A percentile compares a stretch with the other conserved stretches of the same genome.
These are phyloP conservation scores for Mycena polygramma DNA, from an alignment of 768 basidiomycete species.

Conservation along the genomic window DNA sequence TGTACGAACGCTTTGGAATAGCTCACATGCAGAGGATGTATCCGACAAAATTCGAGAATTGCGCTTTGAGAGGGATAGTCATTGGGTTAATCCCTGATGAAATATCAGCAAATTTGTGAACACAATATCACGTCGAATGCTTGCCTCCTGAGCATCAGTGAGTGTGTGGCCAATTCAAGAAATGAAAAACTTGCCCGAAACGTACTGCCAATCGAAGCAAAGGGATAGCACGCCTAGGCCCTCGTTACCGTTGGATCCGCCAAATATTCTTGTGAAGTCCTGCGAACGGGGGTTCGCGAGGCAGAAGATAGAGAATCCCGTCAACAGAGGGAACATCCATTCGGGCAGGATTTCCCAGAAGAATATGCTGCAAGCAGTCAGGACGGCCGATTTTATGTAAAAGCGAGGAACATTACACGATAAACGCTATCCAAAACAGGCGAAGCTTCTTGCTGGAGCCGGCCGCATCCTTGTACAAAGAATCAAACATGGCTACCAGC, in stretches of 20 bases:
- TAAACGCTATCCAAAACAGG: constrained; percentile 63
- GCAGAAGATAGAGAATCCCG: constrained; percentile 69
- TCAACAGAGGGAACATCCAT: constrained; percentile 73
- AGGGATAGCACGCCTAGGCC: constrained; percentile 69
- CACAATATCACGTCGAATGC: background rate
- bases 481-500: constrained; percentile 62
- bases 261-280: constrained; percentile 70
- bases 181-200: constrained; percentile 50
- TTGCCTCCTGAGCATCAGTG: constrained; percentile 19
- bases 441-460: constrained; percentile 57
- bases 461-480: constrained; percentile 57
- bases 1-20: constrained; percentile 23
- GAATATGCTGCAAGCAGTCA: constrained; percentile 51
- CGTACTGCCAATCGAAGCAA: constrained; percentile 75
- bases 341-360: constrained; percentile 65
- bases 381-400: background rate
- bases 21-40: constrained; percentile 63
- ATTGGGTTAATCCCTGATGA: constrained; percentile 57
- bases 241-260: constrained; percentile 75
- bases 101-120: constrained; percentile 7
- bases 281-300: constrained; percentile 61
- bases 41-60: constrained; percentile 61
- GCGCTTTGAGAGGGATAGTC: constrained; percentile 65
- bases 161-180: background rate
- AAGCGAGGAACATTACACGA: constrained; percentile 50